These are phyloP conservation scores for Naganishia kalamii DNA, from an alignment of 768 basidiomycete genomes.

Conservation along the genomic window DNA sequence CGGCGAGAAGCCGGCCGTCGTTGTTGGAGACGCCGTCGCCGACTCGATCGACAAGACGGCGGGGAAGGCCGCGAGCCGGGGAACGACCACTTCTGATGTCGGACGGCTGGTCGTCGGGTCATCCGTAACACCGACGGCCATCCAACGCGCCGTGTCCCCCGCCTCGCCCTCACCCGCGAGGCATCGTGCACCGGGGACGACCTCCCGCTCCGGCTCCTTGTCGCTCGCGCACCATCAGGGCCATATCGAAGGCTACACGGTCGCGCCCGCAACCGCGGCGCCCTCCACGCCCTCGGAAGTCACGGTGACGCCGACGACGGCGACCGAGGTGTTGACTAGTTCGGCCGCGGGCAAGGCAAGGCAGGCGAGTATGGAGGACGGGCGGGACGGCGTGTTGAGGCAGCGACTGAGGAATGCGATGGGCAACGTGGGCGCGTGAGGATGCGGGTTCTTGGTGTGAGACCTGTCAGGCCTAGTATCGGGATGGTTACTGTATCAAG, in stretches of 20 bases:
- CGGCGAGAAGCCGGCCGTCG: background rate
- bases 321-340: background rate
- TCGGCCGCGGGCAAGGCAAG: background rate
- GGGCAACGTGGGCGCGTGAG: conserved; percentile 36
- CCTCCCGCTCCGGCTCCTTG: background rate
- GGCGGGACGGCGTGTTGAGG: conserved; percentile 38
- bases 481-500: too few relatives aligned
- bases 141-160: background rate
- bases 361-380: conserved; percentile 1
- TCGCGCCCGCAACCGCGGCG: background rate
- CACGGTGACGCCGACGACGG: conserved; percentile 9
- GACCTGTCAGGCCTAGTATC: too few relatives aligned
- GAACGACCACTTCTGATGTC: background rate
- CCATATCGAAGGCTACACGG: conserved; percentile 11
- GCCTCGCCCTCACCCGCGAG: background rate
- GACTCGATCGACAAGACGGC: background rate
- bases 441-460: background rate
- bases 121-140: background rate
- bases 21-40: background rate
- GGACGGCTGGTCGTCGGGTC: background rate
- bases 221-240: background rate
- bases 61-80: background rate
- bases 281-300: conserved; percentile 1
- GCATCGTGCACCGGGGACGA: background rate
- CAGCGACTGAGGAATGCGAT: conserved; percentile 44